Conservation (phyloP, 179 eudicot species). For the Vitellaria paradoxa region DNA sequence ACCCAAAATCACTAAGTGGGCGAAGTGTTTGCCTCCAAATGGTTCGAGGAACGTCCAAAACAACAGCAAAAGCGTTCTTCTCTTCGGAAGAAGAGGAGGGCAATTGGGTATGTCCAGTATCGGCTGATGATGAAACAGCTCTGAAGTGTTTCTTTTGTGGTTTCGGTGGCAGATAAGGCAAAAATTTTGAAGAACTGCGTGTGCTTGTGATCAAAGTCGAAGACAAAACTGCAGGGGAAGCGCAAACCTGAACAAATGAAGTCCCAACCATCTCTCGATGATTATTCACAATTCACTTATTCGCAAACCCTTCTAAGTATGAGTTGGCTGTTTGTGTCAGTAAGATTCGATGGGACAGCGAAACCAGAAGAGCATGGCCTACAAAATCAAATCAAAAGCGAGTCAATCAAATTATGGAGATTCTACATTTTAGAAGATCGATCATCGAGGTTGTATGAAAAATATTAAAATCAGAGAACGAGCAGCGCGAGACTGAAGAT, state of each 20-base stretch:
- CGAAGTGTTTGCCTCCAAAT: constrained; percentile 71
- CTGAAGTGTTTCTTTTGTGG: constrained; percentile 27
- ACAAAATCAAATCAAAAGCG: background rate
- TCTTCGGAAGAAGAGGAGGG: constrained; percentile 28
- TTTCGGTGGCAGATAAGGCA: constrained; percentile 33
- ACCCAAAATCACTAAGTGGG: constrained; percentile 79
- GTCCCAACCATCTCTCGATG: constrained; percentile 41
- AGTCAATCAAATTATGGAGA: background rate
- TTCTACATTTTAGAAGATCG: constrained; percentile 2
- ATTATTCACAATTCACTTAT: background rate
- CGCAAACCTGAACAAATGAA: constrained; percentile 39
- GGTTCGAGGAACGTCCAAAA: constrained; percentile 56
- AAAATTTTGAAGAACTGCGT: constrained; percentile 2
- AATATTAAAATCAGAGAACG: background rate
- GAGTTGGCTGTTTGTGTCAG: background rate
- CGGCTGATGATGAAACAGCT: constrained; percentile 31
- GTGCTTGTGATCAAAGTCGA: constrained; percentile 15
- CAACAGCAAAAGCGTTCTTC: constrained; percentile 43
- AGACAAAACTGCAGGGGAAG: constrained; percentile 35
- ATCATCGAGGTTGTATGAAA: background rate
- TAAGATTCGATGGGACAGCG: constrained; percentile 7
- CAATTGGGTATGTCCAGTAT: constrained; percentile 36
- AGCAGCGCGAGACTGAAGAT: too few species aligned
- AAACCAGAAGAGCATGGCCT: constrained; percentile 9
- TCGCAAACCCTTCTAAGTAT: background rate